Evolutionary conservation across 129 eudicot genomes (phyloP), one percentile per base, ranked within the genome.

Genomic region (Arctium lappa): DNA sequence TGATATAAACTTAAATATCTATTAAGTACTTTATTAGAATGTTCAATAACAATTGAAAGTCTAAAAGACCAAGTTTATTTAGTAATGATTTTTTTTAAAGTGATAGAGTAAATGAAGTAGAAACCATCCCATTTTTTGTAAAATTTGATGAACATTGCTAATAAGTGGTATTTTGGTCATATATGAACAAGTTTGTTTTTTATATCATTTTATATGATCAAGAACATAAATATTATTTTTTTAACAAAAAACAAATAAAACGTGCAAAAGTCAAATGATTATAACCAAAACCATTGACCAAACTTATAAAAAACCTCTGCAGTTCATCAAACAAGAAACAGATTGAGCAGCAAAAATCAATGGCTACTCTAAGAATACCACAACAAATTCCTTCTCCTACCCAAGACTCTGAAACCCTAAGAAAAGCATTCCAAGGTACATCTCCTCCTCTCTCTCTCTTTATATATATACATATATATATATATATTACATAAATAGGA

Each of bases 361-460:
- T 92, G 97, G 89, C 85, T 29, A 90, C 91, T 13, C 48, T 92
- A 5, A 86, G 81, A 77, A 33, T 92, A 3, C 94, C 94, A 39
- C 88, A 88, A 66, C 63, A 79, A 62, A 85, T 90, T 84, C 97
- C 97, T 66, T 80, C 94, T 85, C 94, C 97, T 38, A 32, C 87
- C 39, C 63, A 92, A 79, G 97, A 92, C 83, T 84, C 77, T 66
- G 84, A 90, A 75, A 86, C 62, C 16, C 90, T 92, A 87, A 80
- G 69, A n/a, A 87, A 87, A 69, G 94, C 94, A 62, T 87, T 87
- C 72, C 12, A 87, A 80, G 94, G 97, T 90, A 31, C 46, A 31
- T 50, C 39, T 63, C 72, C 34, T 46, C 40, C 12, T 84, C 10
- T 42, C 32, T 27, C 72, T 27, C 74, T 8, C 5, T 60, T 6